Evolutionary conservation across 2,329 filamentous ascomycete species (phyloP).

Genomic region (Aspergillus sp.): DNA sequence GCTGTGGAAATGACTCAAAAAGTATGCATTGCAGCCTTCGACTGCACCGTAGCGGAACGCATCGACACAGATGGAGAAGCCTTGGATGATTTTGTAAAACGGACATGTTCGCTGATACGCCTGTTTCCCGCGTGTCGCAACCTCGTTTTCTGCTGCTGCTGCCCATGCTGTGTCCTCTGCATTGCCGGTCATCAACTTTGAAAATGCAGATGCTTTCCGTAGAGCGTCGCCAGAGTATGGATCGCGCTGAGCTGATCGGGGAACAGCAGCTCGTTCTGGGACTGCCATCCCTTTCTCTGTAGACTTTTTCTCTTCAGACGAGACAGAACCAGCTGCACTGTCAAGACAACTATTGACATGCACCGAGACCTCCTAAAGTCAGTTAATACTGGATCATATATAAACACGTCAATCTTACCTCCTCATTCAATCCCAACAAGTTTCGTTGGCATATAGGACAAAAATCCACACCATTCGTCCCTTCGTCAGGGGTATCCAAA

Average conservation of each 20-base stretch:
- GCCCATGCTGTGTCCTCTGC: slow-evolving; percentile 88
- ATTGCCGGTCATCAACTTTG: slow-evolving; percentile 84
- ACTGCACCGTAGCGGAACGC: slow-evolving; percentile 93
- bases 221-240: slow-evolving; percentile 52
- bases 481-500: slow-evolving; percentile 10
- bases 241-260: slow-evolving; percentile 70
- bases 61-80: slow-evolving; percentile 86
- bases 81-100: slow-evolving; percentile 97
- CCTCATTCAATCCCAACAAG: slow-evolving; percentile 49
- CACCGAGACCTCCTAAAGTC: slow-evolving; percentile 57
- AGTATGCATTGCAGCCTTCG: slow-evolving; percentile 85
- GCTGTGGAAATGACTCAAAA: slow-evolving; percentile 94
- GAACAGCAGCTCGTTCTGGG: slow-evolving; percentile 58
- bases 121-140: slow-evolving; percentile 69
- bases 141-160: slow-evolving; percentile 69
- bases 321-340: slow-evolving; percentile 59
- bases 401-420: slow-evolving; percentile 17
- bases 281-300: slow-evolving; percentile 36
- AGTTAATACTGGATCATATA: neutral
- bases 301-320: slow-evolving; percentile 10
- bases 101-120: slow-evolving; percentile 86
- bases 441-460: slow-evolving; percentile 72
- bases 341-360: slow-evolving; percentile 95
- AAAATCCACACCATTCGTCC: slow-evolving; percentile 17
- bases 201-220: slow-evolving; percentile 62